Conservation (phyloP, 768 basidiomycete genomes). For the Agrocybe pediades region DNA sequence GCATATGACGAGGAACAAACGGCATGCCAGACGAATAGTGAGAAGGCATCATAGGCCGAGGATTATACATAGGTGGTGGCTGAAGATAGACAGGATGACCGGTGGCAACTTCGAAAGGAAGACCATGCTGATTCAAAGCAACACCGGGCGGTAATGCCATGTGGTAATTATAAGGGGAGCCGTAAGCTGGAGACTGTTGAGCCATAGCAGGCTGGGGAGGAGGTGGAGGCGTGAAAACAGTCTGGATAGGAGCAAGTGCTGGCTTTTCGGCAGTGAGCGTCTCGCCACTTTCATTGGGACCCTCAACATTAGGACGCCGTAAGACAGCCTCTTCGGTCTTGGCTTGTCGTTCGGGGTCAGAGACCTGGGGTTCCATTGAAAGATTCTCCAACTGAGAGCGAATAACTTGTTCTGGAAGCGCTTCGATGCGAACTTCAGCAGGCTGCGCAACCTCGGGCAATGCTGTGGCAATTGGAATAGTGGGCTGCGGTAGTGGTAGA, state of each 20-base stretch:
- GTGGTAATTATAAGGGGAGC: constrained; percentile 67
- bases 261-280: constrained; percentile 27
- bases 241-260: constrained; percentile 41
- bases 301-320: constrained; percentile 33
- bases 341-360: constrained; percentile 37
- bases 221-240: constrained; percentile 40
- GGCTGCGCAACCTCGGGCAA: constrained; percentile 4
- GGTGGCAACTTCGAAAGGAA: constrained; percentile 82
- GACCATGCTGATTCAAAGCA: constrained; percentile 71
- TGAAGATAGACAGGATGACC: constrained; percentile 79
- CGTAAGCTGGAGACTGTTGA: constrained; percentile 58
- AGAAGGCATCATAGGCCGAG: constrained; percentile 63
- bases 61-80: constrained; percentile 62
- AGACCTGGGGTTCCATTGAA: constrained; percentile 30
- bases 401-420: constrained; percentile 30
- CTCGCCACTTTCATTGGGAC: constrained; percentile 22
- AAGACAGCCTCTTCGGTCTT: constrained; percentile 52
- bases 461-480: constrained; percentile 8
- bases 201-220: constrained; percentile 24
- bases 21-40: constrained; percentile 49
- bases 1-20: constrained; percentile 65
- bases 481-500: constrained; percentile 26
- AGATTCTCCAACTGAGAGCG: constrained; percentile 43
- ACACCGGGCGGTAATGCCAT: constrained; percentile 72
- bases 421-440: constrained; percentile 5